A percentile compares a stretch with the other conserved stretches of the same genome.
Conservation (phyloP, 2,329 filamentous ascomycete genomes). For the Talaromyces sp. region DNA sequence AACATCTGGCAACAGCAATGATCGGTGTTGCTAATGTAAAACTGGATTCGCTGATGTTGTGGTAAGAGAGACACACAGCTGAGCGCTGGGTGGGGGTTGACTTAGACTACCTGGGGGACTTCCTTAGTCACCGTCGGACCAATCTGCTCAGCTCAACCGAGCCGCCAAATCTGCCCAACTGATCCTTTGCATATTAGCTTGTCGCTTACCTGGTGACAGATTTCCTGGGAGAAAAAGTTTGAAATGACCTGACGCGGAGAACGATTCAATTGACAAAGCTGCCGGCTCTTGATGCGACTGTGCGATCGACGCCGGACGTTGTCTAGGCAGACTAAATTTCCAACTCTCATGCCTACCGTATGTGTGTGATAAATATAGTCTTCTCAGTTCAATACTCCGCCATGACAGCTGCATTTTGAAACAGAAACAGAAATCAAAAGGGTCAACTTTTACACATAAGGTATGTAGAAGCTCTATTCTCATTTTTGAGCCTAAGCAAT, state of each 20-base stretch:
- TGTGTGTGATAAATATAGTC: too few species aligned
- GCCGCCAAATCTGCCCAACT: not conserved
- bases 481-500: too few species aligned
- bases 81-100: not conserved
- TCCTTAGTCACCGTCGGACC: too few species aligned
- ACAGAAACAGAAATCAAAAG: too few species aligned
- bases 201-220: not conserved
- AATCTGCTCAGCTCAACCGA: not conserved
- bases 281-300: not conserved
- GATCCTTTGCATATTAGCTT: not conserved
- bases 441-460: too few species aligned
- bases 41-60: not conserved
- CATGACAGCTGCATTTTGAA: too few species aligned
- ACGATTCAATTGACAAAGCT: not conserved
- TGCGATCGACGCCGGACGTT: not conserved
- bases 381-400: too few species aligned
- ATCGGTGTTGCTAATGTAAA: not conserved
- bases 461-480: too few species aligned
- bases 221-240: not conserved
- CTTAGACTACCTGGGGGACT: not conserved
- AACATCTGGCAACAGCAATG: not conserved
- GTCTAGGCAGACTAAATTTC: not conserved
- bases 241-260: not conserved
- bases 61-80: conserved; percentile 7
- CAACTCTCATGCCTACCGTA: too few species aligned